These are phyloP conservation scores for Candida parachauliodes DNA, from an alignment of 805 yeast genomes.

Conservation along the genomic window DNA sequence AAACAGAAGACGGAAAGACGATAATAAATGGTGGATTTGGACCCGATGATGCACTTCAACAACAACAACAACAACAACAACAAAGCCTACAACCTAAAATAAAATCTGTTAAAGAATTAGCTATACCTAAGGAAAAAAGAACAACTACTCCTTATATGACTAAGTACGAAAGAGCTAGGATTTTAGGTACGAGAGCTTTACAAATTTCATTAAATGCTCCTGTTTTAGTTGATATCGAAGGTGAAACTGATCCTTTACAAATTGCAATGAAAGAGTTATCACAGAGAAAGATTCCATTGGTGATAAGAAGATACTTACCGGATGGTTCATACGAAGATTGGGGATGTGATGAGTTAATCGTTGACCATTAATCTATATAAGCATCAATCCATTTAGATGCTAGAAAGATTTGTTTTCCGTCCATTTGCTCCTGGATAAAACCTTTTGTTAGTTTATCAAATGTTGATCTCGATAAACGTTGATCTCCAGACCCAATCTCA, in stretches of 20 bases:
- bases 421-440: slow-evolving; percentile 53
- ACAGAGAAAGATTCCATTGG: slow-evolving; percentile 92
- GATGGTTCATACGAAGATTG: slow-evolving; percentile 97
- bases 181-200: slow-evolving; percentile 93
- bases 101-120: slow-evolving; percentile 72
- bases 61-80: slow-evolving; percentile 1
- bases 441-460: slow-evolving; percentile 50
- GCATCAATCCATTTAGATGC: slow-evolving; percentile 63
- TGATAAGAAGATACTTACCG: slow-evolving; percentile 92
- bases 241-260: slow-evolving; percentile 97
- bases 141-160: slow-evolving; percentile 99
- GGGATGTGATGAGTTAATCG: slow-evolving; percentile 97
- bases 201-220: slow-evolving; percentile 99
- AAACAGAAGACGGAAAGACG: slow-evolving; percentile 67
- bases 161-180: slow-evolving; percentile 96
- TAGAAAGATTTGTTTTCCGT: slow-evolving; percentile 56
- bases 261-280: slow-evolving; percentile 96
- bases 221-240: slow-evolving; percentile 94
- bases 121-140: slow-evolving; percentile 84
- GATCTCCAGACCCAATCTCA: slow-evolving; percentile 45
- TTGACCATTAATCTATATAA: slow-evolving; percentile 60
- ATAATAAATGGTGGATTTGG: slow-evolving; percentile 70
- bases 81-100: slow-evolving; percentile 3
- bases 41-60: slow-evolving; percentile 46
- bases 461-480: slow-evolving; percentile 38